Evolutionary conservation across 768 basidiomycete species (phyloP).

Genomic region (Lentinula detonsa): DNA sequence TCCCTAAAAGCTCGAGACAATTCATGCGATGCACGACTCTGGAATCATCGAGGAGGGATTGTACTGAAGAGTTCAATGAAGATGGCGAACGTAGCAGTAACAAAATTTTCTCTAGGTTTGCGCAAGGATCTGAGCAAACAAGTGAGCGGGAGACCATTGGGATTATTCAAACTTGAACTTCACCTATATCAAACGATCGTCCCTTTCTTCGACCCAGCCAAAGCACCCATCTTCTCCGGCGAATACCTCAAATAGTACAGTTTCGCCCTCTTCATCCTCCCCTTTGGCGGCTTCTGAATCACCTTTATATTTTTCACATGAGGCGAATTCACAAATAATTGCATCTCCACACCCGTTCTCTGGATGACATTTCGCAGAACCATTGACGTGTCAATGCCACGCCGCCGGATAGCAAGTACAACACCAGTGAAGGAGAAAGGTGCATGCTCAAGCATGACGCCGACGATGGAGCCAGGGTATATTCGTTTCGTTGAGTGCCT

Average conservation of each 20-base stretch:
- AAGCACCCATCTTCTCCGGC: slow-evolving; percentile 79
- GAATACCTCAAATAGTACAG: slow-evolving; percentile 78
- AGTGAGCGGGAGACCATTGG: too few relatives aligned
- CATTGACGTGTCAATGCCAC: slow-evolving; percentile 86
- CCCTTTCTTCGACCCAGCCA: slow-evolving; percentile 43
- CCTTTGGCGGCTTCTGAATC: slow-evolving; percentile 56
- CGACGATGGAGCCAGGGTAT: slow-evolving; percentile 81
- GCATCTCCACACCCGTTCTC: slow-evolving; percentile 90
- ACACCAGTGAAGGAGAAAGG: slow-evolving; percentile 87
- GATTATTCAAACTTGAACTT: slow-evolving; percentile 5
- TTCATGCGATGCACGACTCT: too few relatives aligned
- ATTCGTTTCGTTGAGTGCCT: slow-evolving; percentile 63
- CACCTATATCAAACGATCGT: slow-evolving; percentile 14
- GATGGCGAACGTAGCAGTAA: too few relatives aligned
- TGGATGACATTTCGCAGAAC: slow-evolving; percentile 86
- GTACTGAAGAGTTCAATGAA: too few relatives aligned
- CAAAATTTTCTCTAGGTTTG: too few relatives aligned
- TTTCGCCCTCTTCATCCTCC: slow-evolving; percentile 71
- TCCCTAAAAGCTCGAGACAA: too few relatives aligned
- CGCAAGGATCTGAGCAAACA: too few relatives aligned
- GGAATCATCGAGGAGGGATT: too few relatives aligned
- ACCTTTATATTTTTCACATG: slow-evolving; percentile 85
- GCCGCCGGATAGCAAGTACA: slow-evolving; percentile 73
- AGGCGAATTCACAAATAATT: slow-evolving; percentile 82
- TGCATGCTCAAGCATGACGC: slow-evolving; percentile 69